Base-by-base conservation (phyloP, 169 alveolate genomes). In the Condylostoma magnum region DNA sequence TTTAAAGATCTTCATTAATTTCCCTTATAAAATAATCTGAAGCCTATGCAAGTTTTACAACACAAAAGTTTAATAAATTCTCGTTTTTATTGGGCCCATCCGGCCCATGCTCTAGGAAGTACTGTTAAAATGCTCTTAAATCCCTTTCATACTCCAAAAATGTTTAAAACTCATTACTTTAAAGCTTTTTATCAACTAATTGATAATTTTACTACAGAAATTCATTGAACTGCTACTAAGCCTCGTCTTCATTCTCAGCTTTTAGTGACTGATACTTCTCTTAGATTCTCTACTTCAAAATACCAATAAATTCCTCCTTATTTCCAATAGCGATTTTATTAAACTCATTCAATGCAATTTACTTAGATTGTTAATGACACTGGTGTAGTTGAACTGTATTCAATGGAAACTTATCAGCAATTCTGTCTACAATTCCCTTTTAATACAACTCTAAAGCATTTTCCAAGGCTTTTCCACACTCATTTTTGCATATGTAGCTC, bases 401-500 rank as follows among this genome's bases (percentile, higher is more conserved):
- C 57, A 81, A 72, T 10, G 91, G 91, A 6, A 83, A 58, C 54
- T 54, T 69, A 54, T 68, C 33, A 31, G 73, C 38, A 12, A 67
- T 6, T 1, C 36, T 25, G 27, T 27, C 46, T 6, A 18, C 20
- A 51, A 77, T 18, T 18, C 37, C 70, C 67, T 69, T 25, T 38
- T 87, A 88, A 67, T 79, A 83, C 18, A 46, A 34, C 41, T 76
- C 72, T 12, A 57, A 41, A 3, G 92, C 87, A 18, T 83, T 86
- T 22, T 81, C 54, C 25, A 76, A 54, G 0, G 86, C 93, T 46
- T 77, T 85, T 15, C 76, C 67, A 46, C 86, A 75, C 70, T 90
- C 94, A 56, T 76, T 79, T 51, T 90, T 77, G 76, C 95, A 86
- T 51, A 90, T 86, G 50, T 84, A 85, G 10, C 86, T 73, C 96